phyloP scores from a whole-genome alignment of 2,329 filamentous ascomycete genomes.

The Fusarium oligoseptatum region DNA sequence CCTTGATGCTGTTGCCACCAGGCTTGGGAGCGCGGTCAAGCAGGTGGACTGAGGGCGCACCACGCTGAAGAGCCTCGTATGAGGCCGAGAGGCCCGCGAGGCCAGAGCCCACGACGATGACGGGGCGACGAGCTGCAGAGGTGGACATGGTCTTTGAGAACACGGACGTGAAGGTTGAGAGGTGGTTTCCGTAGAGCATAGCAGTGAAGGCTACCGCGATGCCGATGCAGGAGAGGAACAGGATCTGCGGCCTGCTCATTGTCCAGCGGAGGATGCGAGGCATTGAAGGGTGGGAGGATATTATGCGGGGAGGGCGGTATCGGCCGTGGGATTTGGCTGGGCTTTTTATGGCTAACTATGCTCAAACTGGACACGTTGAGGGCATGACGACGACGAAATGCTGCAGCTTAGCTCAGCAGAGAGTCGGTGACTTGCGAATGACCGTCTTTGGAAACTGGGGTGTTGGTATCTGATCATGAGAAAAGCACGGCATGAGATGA shows the following conservation, averaged over 20 bases:
- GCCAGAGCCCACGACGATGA: constrained; percentile 75
- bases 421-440: constrained; percentile 1
- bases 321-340: constrained; percentile 17
- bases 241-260: constrained; percentile 47
- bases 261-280: constrained; percentile 47
- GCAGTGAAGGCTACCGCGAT: constrained; percentile 46
- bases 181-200: constrained; percentile 47
- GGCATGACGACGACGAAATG: constrained; percentile 1
- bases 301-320: constrained; percentile 35
- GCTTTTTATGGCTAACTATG: neutral
- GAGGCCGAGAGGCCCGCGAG: constrained; percentile 73
- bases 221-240: constrained; percentile 47
- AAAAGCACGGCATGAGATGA: constrained; percentile 18
- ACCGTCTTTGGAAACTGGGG: constrained; percentile 1
- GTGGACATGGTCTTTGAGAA: constrained; percentile 46
- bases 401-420: constrained; percentile 15
- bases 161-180: constrained; percentile 36
- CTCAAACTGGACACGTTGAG: constrained; percentile 12
- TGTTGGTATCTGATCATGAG: neutral
- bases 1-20: constrained; percentile 76
- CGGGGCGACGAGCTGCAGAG: constrained; percentile 45
- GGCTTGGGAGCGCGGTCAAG: constrained; percentile 71
- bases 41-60: constrained; percentile 64
- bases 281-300: constrained; percentile 28
- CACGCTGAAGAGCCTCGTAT: constrained; percentile 65